Base-by-base conservation (phyloP, 768 basidiomycete genomes). In the Kwoniella sp. region DNA sequence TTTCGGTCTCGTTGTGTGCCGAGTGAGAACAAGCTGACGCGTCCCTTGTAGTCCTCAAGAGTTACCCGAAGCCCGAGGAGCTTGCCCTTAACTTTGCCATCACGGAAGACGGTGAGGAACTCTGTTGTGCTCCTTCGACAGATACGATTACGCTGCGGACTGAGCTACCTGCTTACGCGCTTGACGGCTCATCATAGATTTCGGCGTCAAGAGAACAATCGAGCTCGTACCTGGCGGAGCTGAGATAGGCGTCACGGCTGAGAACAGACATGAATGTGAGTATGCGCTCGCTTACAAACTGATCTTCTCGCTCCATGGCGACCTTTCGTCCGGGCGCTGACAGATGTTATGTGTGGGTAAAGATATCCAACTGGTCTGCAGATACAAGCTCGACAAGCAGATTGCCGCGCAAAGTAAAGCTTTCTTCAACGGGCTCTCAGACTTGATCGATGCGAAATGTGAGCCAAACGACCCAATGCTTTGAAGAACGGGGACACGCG, bases 71-170 rank as follows among this genome's bases (percentile, higher is more conserved):
- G 71, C 85, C 87, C 22, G 93, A 96, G 66, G 96, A 97, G 45
- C 82, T 98, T 11, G 86, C 92, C 0, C 81, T 98, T 34, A 95
- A 91, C 74, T 97, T 98, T 69, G 90, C 93, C 0, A 86, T 95
- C 34, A 89, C 88, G 0, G 84, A 88, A 17, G 91, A 98, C 74
- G 93, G 93, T 90, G 58, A 28, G 86, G n/a, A n/a, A n/a, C n/a
- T n/a, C 75, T 56, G n/a, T 28, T 52, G 28, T 20, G 17, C 22
- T 55, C 4, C 30, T 13, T n/a, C n/a, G n/a, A n/a, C n/a, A n/a
- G n/a, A n/a, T n/a, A n/a, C n/a, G n/a, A n/a, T n/a, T n/a, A n/a
- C n/a, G n/a, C n/a, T n/a, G n/a, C n/a, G n/a, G n/a, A n/a, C n/a
- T 52, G 17, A 12, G 23, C 51, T 17, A 11, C 11, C 17, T 20